A percentile compares a stretch with the other conserved stretches of the same genome.
Conservation (phyloP, 2,329 filamentous ascomycete species). For the Monosporascus sp. region DNA sequence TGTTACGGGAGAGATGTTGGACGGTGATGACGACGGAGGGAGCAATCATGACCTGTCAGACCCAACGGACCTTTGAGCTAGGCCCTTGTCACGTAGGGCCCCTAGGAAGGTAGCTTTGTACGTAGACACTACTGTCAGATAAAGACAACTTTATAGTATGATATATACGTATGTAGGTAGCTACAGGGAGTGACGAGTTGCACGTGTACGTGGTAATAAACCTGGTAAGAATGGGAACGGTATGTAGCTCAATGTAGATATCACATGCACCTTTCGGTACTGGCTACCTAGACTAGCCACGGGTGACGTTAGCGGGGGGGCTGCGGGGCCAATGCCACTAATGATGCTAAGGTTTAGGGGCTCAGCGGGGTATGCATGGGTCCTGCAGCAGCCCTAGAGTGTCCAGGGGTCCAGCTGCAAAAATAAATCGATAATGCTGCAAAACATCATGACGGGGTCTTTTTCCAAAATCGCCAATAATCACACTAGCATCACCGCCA, state of each 20-base stretch:
- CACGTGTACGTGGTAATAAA: no score
- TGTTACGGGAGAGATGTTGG: neutral
- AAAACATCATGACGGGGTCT: conserved; percentile 4
- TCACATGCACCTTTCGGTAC: conserved; percentile 3
- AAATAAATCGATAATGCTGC: no score
- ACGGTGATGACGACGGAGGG: neutral
- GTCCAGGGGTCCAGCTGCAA: no score
- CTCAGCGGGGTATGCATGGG: conserved; percentile 8
- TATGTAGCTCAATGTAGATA: neutral
- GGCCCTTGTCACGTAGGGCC: neutral
- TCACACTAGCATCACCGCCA: neutral
- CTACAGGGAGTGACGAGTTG: no score
- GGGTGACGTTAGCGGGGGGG: no score
- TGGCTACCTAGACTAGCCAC: neutral
- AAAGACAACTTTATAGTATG: no score
- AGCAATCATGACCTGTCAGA: neutral
- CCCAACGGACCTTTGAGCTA: neutral
- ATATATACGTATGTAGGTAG: no score
- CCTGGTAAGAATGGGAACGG: no score
- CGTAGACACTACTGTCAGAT: neutral
- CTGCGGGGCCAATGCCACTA: neutral
- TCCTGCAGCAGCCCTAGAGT: no score
- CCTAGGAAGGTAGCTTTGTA: neutral
- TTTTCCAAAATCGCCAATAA: conserved; percentile 2
- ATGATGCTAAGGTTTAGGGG: no score